These are phyloP conservation scores for Penicillium aurantiogriseum DNA, from an alignment of 2,329 filamentous ascomycete species.

Conservation along the genomic window DNA sequence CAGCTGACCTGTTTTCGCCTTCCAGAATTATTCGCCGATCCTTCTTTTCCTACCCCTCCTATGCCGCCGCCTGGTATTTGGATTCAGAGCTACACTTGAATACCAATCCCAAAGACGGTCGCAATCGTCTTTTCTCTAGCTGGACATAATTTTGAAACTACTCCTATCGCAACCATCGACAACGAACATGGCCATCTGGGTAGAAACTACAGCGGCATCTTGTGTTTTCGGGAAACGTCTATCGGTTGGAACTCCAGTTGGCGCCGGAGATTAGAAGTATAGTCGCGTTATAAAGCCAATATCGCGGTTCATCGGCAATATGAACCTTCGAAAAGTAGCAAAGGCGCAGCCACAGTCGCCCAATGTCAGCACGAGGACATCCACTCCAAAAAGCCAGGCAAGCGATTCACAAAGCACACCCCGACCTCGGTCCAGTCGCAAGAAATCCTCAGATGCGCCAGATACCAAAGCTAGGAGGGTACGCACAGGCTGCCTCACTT, in stretches of 20 bases:
- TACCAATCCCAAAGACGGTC: slow-evolving; percentile 2
- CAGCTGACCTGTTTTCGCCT: slow-evolving; percentile 9
- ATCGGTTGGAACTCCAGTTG: slow-evolving; percentile 13
- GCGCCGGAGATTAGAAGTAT: slow-evolving; percentile 20
- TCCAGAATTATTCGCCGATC: slow-evolving; percentile 1
- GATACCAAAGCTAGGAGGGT: slow-evolving; percentile 73
- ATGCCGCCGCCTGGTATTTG: background rate
- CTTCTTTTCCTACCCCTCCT: slow-evolving; percentile 12
- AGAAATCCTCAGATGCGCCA: slow-evolving; percentile 23
- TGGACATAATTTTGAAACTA: background rate
- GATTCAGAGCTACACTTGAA: background rate
- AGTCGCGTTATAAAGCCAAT: background rate
- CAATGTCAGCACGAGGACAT: slow-evolving; percentile 8
- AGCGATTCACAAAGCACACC: slow-evolving; percentile 14
- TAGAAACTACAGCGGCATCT: slow-evolving; percentile 12
- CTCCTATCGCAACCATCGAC: background rate
- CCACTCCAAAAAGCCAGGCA: slow-evolving; percentile 20
- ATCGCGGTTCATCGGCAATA: background rate
- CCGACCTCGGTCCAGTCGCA: slow-evolving; percentile 19
- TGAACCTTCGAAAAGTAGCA: slow-evolving; percentile 21
- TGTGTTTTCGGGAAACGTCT: slow-evolving; percentile 17
- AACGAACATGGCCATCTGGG: slow-evolving; percentile 27
- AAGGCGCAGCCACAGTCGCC: slow-evolving; percentile 16
- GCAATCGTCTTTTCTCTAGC: background rate
- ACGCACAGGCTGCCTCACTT: slow-evolving; percentile 86